Evolutionary conservation across 2,329 filamentous ascomycete genomes (phyloP).

Genomic region (Xylariales sp.): DNA sequence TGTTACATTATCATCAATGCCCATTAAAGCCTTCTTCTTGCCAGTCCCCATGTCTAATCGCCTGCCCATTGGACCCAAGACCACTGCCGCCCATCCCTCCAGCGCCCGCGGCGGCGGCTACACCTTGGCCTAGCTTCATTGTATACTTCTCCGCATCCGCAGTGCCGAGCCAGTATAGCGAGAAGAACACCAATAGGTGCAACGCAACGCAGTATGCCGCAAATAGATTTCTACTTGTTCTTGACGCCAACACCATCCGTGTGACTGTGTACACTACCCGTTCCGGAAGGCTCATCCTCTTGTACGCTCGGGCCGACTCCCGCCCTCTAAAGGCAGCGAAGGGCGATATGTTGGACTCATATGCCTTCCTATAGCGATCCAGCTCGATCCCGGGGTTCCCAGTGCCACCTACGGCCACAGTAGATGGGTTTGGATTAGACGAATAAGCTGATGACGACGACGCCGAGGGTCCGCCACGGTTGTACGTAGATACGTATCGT

Average conservation of each 20-base stretch:
- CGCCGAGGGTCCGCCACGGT: conserved; percentile 71
- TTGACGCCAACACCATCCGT: conserved; percentile 87
- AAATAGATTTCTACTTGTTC: conserved; percentile 93
- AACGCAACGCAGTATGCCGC: conserved; percentile 90
- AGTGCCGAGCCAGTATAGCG: conserved; percentile 85
- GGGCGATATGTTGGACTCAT: conserved; percentile 94
- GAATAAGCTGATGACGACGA: conserved; percentile 74
- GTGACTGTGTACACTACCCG: conserved; percentile 91
- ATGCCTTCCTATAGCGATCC: conserved; percentile 89
- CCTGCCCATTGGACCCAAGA: conserved; percentile 43
- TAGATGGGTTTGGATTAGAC: conserved; percentile 79
- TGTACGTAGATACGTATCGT: conserved; percentile 94
- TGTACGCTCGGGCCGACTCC: conserved; percentile 89
- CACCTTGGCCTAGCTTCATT: conserved; percentile 64
- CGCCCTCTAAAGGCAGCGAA: conserved; percentile 96
- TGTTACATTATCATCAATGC: conserved; percentile 45
- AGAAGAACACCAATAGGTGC: conserved; percentile 87
- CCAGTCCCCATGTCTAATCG: conserved; percentile 66
- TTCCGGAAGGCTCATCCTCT: conserved; percentile 92
- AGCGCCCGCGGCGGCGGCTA: conserved; percentile 58
- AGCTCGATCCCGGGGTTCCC: conserved; percentile 72
- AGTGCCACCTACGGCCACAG: conserved; percentile 69
- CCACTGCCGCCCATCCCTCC: conserved; percentile 52
- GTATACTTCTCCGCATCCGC: conserved; percentile 72
- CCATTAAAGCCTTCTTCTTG: conserved; percentile 70